These are phyloP conservation scores for button mushroom (Agaricus bisporus) DNA, from an alignment of 768 basidiomycete genomes.

Conservation along the genomic window DNA sequence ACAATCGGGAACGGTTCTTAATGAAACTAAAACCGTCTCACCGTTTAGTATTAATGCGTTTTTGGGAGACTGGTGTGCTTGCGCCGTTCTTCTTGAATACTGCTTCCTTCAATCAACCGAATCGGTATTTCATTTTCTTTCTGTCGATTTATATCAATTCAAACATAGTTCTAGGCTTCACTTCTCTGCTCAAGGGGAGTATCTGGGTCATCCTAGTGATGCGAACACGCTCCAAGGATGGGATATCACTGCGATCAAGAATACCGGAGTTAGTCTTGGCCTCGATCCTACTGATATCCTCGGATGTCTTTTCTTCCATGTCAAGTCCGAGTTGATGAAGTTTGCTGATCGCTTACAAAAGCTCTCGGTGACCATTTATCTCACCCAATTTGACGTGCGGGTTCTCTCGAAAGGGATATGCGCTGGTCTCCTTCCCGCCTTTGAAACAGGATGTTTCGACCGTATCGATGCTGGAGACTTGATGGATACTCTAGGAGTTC, in stretches of 20 bases:
- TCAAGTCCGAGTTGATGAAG: conserved; percentile 32
- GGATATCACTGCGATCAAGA: conserved; percentile 36
- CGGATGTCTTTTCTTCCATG: conserved; percentile 38
- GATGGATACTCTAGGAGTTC: conserved; percentile 25
- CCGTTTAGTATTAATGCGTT: conserved; percentile 27
- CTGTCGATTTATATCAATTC: background rate
- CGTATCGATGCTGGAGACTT: conserved; percentile 32
- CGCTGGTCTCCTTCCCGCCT: conserved; percentile 29
- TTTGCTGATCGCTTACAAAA: conserved; percentile 31
- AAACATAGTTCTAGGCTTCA: conserved; percentile 26
- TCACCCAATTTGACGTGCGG: conserved; percentile 37
- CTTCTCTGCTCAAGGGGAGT: conserved; percentile 38
- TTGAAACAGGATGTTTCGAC: conserved; percentile 31
- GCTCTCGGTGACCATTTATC: conserved; percentile 29
- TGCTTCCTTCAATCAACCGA: conserved; percentile 28
- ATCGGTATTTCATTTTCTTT: conserved; percentile 23
- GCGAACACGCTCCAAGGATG: conserved; percentile 44
- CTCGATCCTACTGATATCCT: conserved; percentile 31
- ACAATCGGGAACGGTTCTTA: conserved; percentile 36
- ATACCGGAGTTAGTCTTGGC: conserved; percentile 28
- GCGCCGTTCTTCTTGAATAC: conserved; percentile 30
- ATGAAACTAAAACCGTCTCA: conserved; percentile 34
- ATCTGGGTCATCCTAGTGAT: conserved; percentile 33
- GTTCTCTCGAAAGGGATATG: conserved; percentile 35
- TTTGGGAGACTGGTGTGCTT: conserved; percentile 33